Evolutionary conservation across 192 early-diverging fungal species (phyloP), one percentile per base, ranked within the genome.

Genomic region (Coemansia sp.): DNA sequence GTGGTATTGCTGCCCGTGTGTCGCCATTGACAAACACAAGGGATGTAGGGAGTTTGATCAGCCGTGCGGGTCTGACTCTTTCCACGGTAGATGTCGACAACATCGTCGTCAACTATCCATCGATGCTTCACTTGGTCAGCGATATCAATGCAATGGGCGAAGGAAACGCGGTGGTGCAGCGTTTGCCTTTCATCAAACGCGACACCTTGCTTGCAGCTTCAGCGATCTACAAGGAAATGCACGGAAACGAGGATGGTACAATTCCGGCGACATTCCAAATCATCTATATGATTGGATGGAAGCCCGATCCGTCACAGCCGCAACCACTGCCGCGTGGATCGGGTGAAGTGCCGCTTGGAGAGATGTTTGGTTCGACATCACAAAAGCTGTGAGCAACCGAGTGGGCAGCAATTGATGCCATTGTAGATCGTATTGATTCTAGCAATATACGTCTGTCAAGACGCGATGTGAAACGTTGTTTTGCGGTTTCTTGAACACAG

Each of bases 261-360:
- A 85, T 98, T 53, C 95, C 96, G 21, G 96, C 96, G 8, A 98
- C 96, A 12, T 98, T 98, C 77, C 93, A 96, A 69, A 87, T 93
- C 45, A 69, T 69, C 15, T 69, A 69, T 57, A 69, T 69, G 68
- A 95, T 98, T 82, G 95, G 94, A 34, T 98, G 95, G 96, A 98
- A 97, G 73, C 94, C 94, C 5, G 88, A 93, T 39, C 76, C 86
- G 20, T 88, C 88, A 26, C 94, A 95, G 66, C 93, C 93, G 48
- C 87, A 92, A 75, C 94, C 96, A 6, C 73, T 90, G 53, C 71
- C 89, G 34, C 86, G 94, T 43, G 96, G 96, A 15, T 91, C 93
- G 4, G 94, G 87, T 7, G 83, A 88, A 65, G 71, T 86, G 18
- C 95, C 93, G 43, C 84, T 98, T 20, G 96, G 95, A 61, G 88